A percentile compares a stretch with the other conserved stretches of the same genome.
phyloP scores from a whole-genome alignment of 2,329 filamentous ascomycete species.

The Monascus ruber region DNA sequence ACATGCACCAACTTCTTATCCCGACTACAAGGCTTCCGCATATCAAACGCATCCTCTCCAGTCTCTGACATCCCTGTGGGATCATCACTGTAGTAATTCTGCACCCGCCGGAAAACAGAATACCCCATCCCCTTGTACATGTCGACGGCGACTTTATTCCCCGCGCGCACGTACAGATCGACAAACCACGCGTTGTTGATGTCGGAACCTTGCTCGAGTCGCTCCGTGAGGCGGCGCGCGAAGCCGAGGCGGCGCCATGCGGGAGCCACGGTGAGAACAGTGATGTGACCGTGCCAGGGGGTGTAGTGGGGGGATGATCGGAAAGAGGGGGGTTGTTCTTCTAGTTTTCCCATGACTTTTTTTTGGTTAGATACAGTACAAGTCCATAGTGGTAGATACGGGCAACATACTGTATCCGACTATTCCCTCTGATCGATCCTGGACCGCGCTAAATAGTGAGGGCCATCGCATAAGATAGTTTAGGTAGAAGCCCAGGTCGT shows the following conservation, averaged over 20 bases:
- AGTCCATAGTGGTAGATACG: constrained; percentile 1
- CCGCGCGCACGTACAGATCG: constrained; percentile 82
- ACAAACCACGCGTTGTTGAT: constrained; percentile 85
- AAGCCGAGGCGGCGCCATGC: constrained; percentile 76
- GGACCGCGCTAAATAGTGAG: constrained; percentile 81
- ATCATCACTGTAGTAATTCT: constrained; percentile 88
- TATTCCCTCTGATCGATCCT: constrained; percentile 75
- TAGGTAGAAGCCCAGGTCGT: constrained; percentile 89
- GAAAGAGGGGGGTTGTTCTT: constrained; percentile 68
- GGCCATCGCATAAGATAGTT: constrained; percentile 96
- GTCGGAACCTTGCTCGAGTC: constrained; percentile 72
- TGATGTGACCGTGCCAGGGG: constrained; percentile 99
- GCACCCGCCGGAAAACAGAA: constrained; percentile 75
- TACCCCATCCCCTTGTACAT: constrained; percentile 88
- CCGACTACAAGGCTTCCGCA: constrained; percentile 81
- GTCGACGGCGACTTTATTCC: constrained; percentile 74
- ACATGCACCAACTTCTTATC: constrained; percentile 68
- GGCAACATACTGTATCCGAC: constrained; percentile 72
- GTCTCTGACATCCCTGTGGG: constrained; percentile 45
- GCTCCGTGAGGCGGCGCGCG: constrained; percentile 68
- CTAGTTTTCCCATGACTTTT: constrained; percentile 90
- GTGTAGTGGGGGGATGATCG: constrained; percentile 76
- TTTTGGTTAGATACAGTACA: constrained; percentile 1
- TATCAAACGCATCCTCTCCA: constrained; percentile 87
- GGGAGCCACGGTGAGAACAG: constrained; percentile 83